Evolutionary conservation across 148 eudicot species (phyloP), one percentile per base, ranked within the genome.

Genomic region (Rhododendron molle): DNA sequence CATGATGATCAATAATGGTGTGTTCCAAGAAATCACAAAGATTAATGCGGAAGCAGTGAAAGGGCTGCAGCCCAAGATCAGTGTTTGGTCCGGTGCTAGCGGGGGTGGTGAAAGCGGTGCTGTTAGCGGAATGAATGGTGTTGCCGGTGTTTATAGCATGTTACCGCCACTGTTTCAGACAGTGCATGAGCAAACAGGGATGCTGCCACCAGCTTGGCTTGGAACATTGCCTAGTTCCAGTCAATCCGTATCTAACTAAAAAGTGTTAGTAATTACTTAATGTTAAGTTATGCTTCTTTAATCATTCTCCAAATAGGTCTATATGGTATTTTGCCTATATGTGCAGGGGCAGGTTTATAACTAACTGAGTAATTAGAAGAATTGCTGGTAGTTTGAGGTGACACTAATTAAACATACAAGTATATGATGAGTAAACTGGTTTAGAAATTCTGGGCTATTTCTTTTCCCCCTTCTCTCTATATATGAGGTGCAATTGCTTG

Each of bases 121-220:
- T 49, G 87, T 23, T 0, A 67, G 83, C 30, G 73, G 80, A 7
- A 56, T 89, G 91, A 83, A 78, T 47, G 91, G 87, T 3, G 82
- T 89, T 8, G 91, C 89, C 13, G 80, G 86, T 7, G 80, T 87
- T 14, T 89, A 89, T 28, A 76, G 56, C 18, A 81, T 80, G 86
- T 60, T 89, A 74, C 89, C 91, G 0, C 91, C 89, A 0, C 43
- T 85, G 58, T 46, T 89, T 40, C 62, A 87, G 89, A 89, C 91
- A 0, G 89, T 87, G 40, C 84, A 89, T 23, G 89, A 89, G 76
- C 91, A 89, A 43, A 89, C 89, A 40, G 91, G 89, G 86, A 87
- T 89, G 88, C 54, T 79, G 13, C 91, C 91, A 46, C 91, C 91
- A 16, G n/a, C 89, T 30, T 89, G 89, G 89, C 60, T 89, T 2